Evolutionary conservation across 495 filamentous ascomycete species (phyloP), one percentile per base, ranked within the genome.

Genomic region (Penicillium silybi): DNA sequence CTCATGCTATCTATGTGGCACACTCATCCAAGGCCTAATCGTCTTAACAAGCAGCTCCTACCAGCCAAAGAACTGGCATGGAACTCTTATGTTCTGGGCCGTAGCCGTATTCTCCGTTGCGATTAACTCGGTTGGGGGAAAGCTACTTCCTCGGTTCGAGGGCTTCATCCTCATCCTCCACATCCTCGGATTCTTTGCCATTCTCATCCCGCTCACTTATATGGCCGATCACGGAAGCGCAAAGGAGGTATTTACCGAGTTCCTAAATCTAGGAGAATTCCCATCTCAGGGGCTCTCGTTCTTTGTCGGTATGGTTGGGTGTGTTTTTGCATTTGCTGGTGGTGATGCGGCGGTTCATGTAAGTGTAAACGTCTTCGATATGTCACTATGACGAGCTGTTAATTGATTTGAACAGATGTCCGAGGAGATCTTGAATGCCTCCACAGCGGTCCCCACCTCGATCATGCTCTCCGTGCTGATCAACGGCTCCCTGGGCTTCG

Each of bases 341-440:
- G 58, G 62, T 22, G 73, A 76, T 57, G 62, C 65, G 20, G 66
- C 68, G 5, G 67, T 75, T 2, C 74, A 77, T 52, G 72, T 77
- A 53, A 23, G 70, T 63, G 8, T 34, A 27, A 8, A 32, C 8
- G 13, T 32, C 29, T 32, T 15, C 26, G 11, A 32, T 23, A 2
- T 23, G 6, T 11, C 10, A 32, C 2, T 11, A 13, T 4, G 10
- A 15, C 29, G 13, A 32, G 0, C 1, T 13, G 13, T 13, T 32
- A 13, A 32, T 13, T 1, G 11, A 0, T 13, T 15, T 13, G 29
- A 32, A 32, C 27, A 80, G 68, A 81, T 81, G 77, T 66, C 79
- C 15, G 80, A 83, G 51, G 80, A 83, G 53, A 72, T 80, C 34
- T 53, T 68, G 2, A 70, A 74, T 45, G 78, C 79, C 1, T 56